Evolutionary conservation across 2,329 filamentous ascomycete species (phyloP), one percentile per base, ranked within the genome.

Genomic region (Rutstroemia sp.): DNA sequence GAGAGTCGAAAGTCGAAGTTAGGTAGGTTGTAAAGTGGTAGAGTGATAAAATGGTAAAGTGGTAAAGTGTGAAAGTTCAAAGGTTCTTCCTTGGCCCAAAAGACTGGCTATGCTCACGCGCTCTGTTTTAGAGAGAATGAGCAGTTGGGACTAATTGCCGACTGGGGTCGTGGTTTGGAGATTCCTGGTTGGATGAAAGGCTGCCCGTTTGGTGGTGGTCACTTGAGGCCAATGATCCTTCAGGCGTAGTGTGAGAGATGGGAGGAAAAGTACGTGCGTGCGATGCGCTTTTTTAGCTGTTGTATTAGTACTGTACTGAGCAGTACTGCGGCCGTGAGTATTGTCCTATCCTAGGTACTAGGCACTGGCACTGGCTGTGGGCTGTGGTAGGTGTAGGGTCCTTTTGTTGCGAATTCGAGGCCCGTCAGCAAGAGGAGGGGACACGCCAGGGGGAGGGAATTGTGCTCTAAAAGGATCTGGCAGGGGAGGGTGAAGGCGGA

Each of bases 81-180:
- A 30, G 42, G 17, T 56, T 42, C 54, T 52, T 62, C 54, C 63
- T 66, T 64, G 65, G 63, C 67, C 64, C 63, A 60, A 67, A 67
- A 66, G 62, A 66, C 63, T 67, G 64, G 64, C 62, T 65, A 58
- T 65, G 66, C 65, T 68, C 66, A 68, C 66, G 66, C 67, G 65
- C 67, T 42, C 49, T 12, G 16, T 42, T 52, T 34, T 45, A 42
- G 39, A 42, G 38, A 40, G 16, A 17, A 17, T 42, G 39, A 19
- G 39, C 39, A 17, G 39, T 46, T 46, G 42, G 42, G 21, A 46
- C 42, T 46, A 46, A 46, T 46, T 46, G 42, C 42, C 42, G 42
- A 46, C 42, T 23, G 42, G 42, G 25, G 25, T 48, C 4, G 30
- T 34, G 3, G 9, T 49, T 36, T 51, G 27, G 27, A 38, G 8